Base-by-base conservation (phyloP, 805 yeast species). In the Candida pseudofarinosa region DNA sequence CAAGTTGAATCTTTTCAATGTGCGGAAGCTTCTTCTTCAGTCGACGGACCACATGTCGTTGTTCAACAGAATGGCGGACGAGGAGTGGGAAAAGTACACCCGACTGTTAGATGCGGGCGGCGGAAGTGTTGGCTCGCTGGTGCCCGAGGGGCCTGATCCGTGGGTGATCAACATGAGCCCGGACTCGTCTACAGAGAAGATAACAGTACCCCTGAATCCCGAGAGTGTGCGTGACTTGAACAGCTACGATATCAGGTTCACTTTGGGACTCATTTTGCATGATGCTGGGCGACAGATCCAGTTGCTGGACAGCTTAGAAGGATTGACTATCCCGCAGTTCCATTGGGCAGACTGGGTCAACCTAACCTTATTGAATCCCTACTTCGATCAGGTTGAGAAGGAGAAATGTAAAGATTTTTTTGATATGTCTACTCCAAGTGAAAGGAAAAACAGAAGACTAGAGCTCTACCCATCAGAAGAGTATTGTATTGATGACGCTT, bases 331-430 rank as follows among this genome's bases (percentile, higher is more conserved):
- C 12, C 56, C 66, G 1, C 49, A 41, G 40, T 65, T 65, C 43
- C 65, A 63, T 46, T 65, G 68, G 68, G 51, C 53, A n/a, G 70
- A 65, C 46, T 63, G 54, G 47, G 44, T 44, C 5, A 64, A 63
- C 40, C 44, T 61, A 40, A 46, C 64, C 2, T 10, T 28, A 6
- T 43, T 65, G 8, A 47, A 62, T 36, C 37, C 45, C 10, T 44
- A 52, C 42, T 40, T 46, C 23, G 40, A 53, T 5, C 28, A 28
- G 8, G 44, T 46, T 1, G 38, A 48, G 1, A 60, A 60, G 44
- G 28, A 14, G 2, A 32, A 33, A 2, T 64, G 69, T 44, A 20
- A 42, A 1, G 34, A 35, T 4, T 31, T 41, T 28, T 53, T 60
- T 34, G 60, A 57, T 34, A 43, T 51, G 3, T 44, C 53, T 6